Base-by-base conservation (phyloP, 2,329 filamentous ascomycete species). In the Hypoxylon sp. region DNA sequence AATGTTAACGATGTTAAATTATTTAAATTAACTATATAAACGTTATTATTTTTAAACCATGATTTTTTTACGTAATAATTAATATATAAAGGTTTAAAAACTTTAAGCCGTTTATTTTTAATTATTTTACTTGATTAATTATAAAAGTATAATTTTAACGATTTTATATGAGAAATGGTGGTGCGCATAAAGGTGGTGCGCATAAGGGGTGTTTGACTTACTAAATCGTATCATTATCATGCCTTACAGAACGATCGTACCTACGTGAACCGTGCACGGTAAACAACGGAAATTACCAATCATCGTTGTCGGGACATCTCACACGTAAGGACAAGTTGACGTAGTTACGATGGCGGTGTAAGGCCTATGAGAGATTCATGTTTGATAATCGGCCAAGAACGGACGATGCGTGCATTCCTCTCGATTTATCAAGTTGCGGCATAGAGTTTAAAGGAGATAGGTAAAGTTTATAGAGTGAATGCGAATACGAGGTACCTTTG, bases 401-500 rank as follows among this genome's bases (percentile, higher is more conserved):
- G 19, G 50, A 25, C 58, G 32, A 61, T 54, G 29, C 45, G 25
- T 54, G 23, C 29, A 45, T 54, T 39, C 29, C 27, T 30, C 30
- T 32, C 25, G 39, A 45, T 8, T 23, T 54, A 16, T 21, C 29
- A 23, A 21, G 23, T 32, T 50, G 25, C 2, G 12, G 32, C 27
- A 29, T 25, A 5, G 30, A 47, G 25, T 47, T 19, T 7, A 25
- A 45, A 32, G n/a, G n/a, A n/a, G n/a, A n/a, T n/a, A 32, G 25
- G 34, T 52, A 34, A 52, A 16, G 47, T n/a, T n/a, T 41, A 19
- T n/a, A 12, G 23, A 5, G 25, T 6, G 41, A 68, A 70, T 63
- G 47, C 67, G 67, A 70, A 70, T 70, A 70, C 67, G 67, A 70
- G 56, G 67, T 70, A 65, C 21, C 55, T 34, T 25, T 61, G 64